These are phyloP conservation scores for Sugiyamaella paludigena DNA, from an alignment of 1,139 yeast species.

Conservation along the genomic window DNA sequence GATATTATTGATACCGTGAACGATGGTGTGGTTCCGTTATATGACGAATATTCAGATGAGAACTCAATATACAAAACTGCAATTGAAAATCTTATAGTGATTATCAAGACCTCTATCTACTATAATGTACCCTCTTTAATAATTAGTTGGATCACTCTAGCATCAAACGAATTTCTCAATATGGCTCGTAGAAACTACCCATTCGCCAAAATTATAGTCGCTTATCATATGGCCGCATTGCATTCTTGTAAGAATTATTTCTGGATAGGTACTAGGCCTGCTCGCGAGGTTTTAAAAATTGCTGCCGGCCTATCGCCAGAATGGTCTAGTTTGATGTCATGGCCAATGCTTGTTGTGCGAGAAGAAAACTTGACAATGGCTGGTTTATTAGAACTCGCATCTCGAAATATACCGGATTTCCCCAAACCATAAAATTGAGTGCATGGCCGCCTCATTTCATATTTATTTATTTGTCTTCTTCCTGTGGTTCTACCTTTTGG, in stretches of 20 bases:
- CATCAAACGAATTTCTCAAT: slow-evolving; percentile 22
- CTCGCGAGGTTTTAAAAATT: slow-evolving; percentile 17
- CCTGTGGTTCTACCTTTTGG: too few relatives aligned
- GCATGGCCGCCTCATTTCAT: too few relatives aligned
- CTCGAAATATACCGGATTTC: slow-evolving; percentile 2
- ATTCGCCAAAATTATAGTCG: slow-evolving; percentile 23
- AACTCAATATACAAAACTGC: slow-evolving; percentile 5
- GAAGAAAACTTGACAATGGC: slow-evolving; percentile 1
- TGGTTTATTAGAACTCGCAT: slow-evolving; percentile 7
- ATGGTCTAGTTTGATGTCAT: slow-evolving; percentile 19
- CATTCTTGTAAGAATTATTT: slow-evolving; percentile 18
- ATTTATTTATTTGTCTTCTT: too few relatives aligned
- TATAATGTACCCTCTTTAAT: slow-evolving; percentile 11
- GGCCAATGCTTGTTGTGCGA: slow-evolving; percentile 18
- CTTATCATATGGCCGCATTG: slow-evolving; percentile 23
- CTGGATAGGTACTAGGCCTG: slow-evolving; percentile 26
- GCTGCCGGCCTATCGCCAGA: slow-evolving; percentile 16
- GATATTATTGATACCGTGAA: neutral
- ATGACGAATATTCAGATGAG: neutral
- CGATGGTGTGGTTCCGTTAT: neutral
- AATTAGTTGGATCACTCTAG: slow-evolving; percentile 22
- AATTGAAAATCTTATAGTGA: slow-evolving; percentile 8
- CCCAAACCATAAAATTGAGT: too few relatives aligned
- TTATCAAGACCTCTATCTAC: slow-evolving; percentile 8
- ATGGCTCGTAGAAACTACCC: slow-evolving; percentile 23